Base-by-base conservation (phyloP, 1,139 yeast genomes). In the Scheffersomyces segobiensis region DNA sequence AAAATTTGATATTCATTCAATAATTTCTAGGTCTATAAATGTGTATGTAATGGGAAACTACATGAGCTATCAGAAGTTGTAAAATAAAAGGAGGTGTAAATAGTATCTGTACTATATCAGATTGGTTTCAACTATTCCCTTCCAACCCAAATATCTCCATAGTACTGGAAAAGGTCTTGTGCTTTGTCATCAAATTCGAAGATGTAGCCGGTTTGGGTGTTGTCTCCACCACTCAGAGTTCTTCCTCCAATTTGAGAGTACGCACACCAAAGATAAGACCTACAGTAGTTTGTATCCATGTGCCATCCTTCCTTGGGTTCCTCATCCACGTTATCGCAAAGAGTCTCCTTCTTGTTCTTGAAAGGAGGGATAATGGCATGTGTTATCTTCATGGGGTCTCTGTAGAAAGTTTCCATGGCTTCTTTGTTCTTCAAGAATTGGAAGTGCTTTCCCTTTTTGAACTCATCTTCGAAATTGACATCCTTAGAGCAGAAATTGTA, bases 201-300 rank as follows among this genome's bases (percentile, higher is more conserved):
- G 48, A 71, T 57, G 39, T 59, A 59, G 5, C 79, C 79, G 3
- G 59, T 53, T 56, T 70, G 70, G 7, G 71, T 66, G 56, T 68
- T 73, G 52, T 72, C 74, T 5, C 52, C 56, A 5, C 72, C 75
- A 46, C 63, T 65, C 6, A 57, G 52, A 3, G 71, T 66, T 48
- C 50, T 61, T 1, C 79, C 83, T 51, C 84, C 84, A 57, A 80
- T 71, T 18, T 68, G 61, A 49, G 80, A 77, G 63, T 77, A 80
- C 1, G 81, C 83, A 72, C 84, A 80, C 79, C 83, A 80, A 52
- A 79, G 65, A 59, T 80, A 80, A 14, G 77, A 72, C 46, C 73
- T 73, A 69, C 85, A 80, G 56, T 79, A 79, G 5, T 20, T 65
- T 52, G 50, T 57, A 26, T 70, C 73, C 75, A 73, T 73, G 24